These are phyloP conservation scores for Leccinum rimulosum DNA, from an alignment of 768 basidiomycete species.

Conservation along the genomic window DNA sequence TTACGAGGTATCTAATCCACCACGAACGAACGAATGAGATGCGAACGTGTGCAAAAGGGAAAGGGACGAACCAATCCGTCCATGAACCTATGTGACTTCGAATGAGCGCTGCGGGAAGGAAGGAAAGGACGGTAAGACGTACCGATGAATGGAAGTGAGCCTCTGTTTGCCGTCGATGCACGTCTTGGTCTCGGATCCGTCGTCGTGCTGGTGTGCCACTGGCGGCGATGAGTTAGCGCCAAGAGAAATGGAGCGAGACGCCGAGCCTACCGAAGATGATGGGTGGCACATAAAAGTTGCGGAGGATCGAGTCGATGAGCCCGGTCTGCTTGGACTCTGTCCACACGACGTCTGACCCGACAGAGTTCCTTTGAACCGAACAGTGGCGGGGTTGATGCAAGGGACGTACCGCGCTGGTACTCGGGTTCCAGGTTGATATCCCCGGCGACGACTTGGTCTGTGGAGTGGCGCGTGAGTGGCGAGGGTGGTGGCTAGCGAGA, in stretches of 20 bases:
- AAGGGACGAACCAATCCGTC: conserved; percentile 55
- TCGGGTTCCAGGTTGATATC: conserved; percentile 75
- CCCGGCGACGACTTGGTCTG: conserved; percentile 62
- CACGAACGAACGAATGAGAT: conserved; percentile 4
- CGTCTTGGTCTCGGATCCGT: conserved; percentile 63
- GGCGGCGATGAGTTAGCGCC: conserved; percentile 5
- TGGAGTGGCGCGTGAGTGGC: neutral
- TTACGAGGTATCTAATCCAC: conserved; percentile 53
- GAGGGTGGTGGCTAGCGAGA: neutral
- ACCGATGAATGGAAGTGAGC: conserved; percentile 71
- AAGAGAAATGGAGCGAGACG: neutral
- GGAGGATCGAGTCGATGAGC: conserved; percentile 74
- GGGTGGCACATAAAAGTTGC: conserved; percentile 79
- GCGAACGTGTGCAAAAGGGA: neutral
- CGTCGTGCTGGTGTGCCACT: conserved; percentile 51
- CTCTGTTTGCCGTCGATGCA: conserved; percentile 85
- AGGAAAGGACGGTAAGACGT: conserved; percentile 18
- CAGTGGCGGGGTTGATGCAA: neutral
- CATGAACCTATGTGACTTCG: conserved; percentile 50
- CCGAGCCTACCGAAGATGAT: conserved; percentile 63
- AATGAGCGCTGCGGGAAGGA: neutral
- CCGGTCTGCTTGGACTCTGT: conserved; percentile 70
- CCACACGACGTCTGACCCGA: conserved; percentile 69
- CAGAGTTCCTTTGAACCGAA: neutral
- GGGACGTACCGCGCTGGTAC: conserved; percentile 64